Evolutionary conservation across 306 rosid genomes (phyloP).

Genomic region (Cucurbita argyrosperma): DNA sequence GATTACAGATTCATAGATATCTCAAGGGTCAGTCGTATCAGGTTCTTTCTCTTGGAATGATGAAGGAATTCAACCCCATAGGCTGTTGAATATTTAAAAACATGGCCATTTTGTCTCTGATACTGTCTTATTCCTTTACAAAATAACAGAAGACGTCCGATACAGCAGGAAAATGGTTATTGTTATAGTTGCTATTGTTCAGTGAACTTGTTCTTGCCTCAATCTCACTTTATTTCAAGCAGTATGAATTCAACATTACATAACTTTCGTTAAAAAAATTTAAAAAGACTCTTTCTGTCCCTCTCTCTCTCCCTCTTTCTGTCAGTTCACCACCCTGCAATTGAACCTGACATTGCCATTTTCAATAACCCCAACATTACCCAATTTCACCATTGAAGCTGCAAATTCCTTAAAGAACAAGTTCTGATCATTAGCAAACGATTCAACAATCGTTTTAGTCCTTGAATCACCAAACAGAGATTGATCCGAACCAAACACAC

Average conservation of each 20-base stretch:
- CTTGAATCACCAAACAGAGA: constrained; percentile 38
- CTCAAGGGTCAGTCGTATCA: constrained; percentile 9
- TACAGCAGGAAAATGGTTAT: neutral
- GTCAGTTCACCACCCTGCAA: constrained; percentile 17
- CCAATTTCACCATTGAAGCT: constrained; percentile 56
- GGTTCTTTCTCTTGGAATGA: constrained; percentile 14
- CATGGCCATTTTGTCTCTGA: neutral
- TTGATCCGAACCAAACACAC: constrained; percentile 60
- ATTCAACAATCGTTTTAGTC: constrained; percentile 52
- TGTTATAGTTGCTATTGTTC: neutral
- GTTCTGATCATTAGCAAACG: constrained; percentile 43
- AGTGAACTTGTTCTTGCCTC: neutral
- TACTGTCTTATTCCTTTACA: neutral
- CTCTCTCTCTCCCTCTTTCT: neutral
- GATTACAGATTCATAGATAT: neutral
- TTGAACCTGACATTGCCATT: constrained; percentile 45
- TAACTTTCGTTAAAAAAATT: neutral
- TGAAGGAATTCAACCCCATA: too few species aligned
- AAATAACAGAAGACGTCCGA: neutral
- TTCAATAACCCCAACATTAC: constrained; percentile 34
- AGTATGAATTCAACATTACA: neutral
- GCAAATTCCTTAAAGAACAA: constrained; percentile 44
- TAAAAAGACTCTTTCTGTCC: neutral
- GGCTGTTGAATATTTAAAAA: neutral
- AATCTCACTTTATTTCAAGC: neutral